Base-by-base conservation (phyloP, 805 yeast genomes). In the Huiozyma naganishii region DNA sequence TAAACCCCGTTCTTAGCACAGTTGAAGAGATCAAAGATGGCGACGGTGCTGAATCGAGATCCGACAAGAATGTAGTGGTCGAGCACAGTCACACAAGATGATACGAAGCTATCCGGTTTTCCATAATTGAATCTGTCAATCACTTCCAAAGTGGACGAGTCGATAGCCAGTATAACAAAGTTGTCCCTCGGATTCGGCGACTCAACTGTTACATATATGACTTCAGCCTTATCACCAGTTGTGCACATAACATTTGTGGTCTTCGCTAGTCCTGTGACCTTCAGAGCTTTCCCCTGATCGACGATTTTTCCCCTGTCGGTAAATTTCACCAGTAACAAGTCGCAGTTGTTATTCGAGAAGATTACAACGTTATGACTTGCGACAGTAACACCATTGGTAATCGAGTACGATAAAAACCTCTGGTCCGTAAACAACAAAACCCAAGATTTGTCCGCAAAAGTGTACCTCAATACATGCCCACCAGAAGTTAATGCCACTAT, bases 21-120 rank as follows among this genome's bases (percentile, higher is more conserved):
- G 0, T 45, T 37, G 13, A 12, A 35, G 17, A 78, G 51, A 38
- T 72, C 67, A 51, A 75, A 83, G 0, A 80, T 57, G 2, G 80
- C 77, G 4, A 87, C 35, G 0, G 84, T 75, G 11, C 86, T 83
- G 53, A 73, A 77, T 48, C 95, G 67, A 4, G 92, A 83, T 0
- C 92, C 94, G 13, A 87, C 61, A 12, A 82, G 53, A 1, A 85
- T 53, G 59, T 68, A 65, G 13, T 62, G 49, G 1, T 57, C 46
- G 49, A 73, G 76, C 33, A 69, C 61, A 27, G 63, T 68, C 28
- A 80, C 55, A n/a, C 80, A 72, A 0, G 90, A 78, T 0, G 82
- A 68, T 1, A 77, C 73, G 52, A 83, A 78, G 12, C 71, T 68
- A 8, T 66, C 68, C 4, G 73, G 72, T 32, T 74, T 76, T 12